phyloP scores from a whole-genome alignment of 164 flowering plant species.

The Magnolia kwangsiensis region DNA sequence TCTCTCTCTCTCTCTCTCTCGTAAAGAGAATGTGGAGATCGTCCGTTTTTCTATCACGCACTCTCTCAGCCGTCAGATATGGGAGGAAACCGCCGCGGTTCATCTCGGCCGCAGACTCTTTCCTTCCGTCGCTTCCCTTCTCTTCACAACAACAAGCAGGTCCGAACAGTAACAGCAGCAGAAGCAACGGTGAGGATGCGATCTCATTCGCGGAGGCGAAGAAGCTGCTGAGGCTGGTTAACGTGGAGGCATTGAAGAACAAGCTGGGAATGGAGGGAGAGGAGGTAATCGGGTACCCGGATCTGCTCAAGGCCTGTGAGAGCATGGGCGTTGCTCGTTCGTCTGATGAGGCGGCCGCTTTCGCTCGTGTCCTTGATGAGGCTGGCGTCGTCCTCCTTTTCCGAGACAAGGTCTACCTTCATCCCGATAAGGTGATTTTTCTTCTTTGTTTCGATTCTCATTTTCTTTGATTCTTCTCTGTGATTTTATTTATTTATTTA shows the following conservation, averaged over 20 bases:
- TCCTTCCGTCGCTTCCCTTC: neutral
- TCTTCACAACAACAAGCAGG: neutral
- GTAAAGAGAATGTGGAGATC: conserved; percentile 1
- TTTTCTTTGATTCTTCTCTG: neutral
- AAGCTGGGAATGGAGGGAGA: conserved; percentile 52
- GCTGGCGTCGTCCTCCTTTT: conserved; percentile 87
- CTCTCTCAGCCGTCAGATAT: neutral
- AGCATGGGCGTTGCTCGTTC: conserved; percentile 70
- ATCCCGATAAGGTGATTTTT: conserved; percentile 69
- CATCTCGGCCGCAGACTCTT: too few species aligned
- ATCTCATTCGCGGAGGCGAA: conserved; percentile 66
- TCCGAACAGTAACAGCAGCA: too few species aligned
- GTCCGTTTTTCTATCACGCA: neutral
- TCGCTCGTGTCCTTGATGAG: conserved; percentile 76
- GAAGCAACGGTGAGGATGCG: neutral
- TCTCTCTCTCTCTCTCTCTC: neutral
- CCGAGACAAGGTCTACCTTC: conserved; percentile 86
- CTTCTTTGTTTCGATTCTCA: neutral
- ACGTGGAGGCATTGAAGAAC: conserved; percentile 74
- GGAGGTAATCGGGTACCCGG: conserved; percentile 58
- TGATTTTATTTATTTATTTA: neutral
- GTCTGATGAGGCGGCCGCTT: conserved; percentile 60
- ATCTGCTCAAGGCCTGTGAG: conserved; percentile 60
- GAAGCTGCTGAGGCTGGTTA: conserved; percentile 79
- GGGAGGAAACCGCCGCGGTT: neutral